A percentile compares a stretch with the other conserved stretches of the same genome.
phyloP scores from a whole-genome alignment of 306 rosid species.

The Phaseolus lunatus region DNA sequence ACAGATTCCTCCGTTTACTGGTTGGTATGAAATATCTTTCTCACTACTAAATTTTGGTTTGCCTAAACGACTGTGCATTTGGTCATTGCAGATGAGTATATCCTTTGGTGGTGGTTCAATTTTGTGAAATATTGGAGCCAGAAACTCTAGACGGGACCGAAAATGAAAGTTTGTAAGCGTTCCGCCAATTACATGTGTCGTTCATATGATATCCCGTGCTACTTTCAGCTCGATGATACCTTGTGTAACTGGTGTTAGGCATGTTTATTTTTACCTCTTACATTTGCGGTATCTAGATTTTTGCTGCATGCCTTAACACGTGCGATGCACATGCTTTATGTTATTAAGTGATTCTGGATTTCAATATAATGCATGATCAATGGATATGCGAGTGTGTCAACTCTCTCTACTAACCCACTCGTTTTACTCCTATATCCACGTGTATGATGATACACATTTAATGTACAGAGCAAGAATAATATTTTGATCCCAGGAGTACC shows the following conservation, averaged over 20 bases:
- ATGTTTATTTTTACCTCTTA: slow-evolving; percentile 5
- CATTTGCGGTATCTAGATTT: slow-evolving; percentile 24
- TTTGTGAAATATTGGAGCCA: slow-evolving; percentile 39
- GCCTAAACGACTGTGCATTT: slow-evolving; percentile 33
- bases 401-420: background rate
- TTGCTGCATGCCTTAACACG: slow-evolving; percentile 12
- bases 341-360: slow-evolving; percentile 3
- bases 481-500: background rate
- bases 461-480: background rate
- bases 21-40: background rate
- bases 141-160: slow-evolving; percentile 30
- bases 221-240: slow-evolving; percentile 38
- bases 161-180: slow-evolving; percentile 41
- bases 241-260: slow-evolving; percentile 39
- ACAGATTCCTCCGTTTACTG: background rate
- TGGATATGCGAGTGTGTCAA: background rate
- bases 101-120: slow-evolving; percentile 26
- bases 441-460: slow-evolving; percentile 1
- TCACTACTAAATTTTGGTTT: slow-evolving; percentile 7
- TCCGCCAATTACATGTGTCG: slow-evolving; percentile 33
- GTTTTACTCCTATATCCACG: background rate
- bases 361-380: slow-evolving; percentile 2
- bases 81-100: slow-evolving; percentile 51
- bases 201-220: slow-evolving; percentile 36
- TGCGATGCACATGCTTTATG: slow-evolving; percentile 4